Conservation (phyloP, 108 stramenopile species). For the Bacterosira constricta region DNA sequence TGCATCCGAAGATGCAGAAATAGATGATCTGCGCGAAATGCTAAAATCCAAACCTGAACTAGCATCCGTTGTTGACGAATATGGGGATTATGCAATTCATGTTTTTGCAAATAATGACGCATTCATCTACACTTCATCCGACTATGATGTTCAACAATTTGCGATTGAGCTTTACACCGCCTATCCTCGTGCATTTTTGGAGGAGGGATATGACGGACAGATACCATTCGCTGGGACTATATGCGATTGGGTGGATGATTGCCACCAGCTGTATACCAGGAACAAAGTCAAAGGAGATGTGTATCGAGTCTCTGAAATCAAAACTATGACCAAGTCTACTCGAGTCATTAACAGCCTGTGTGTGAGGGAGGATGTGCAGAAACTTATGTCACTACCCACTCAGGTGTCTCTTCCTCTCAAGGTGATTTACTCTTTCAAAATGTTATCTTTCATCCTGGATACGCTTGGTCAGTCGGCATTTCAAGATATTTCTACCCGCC, state of each 20-base stretch:
- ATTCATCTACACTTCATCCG: constrained; percentile 9
- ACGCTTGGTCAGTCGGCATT: not conserved
- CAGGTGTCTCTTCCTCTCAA: constrained; percentile 13
- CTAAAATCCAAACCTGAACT: constrained; percentile 8
- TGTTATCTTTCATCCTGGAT: constrained; percentile 19
- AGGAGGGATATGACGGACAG: constrained; percentile 11
- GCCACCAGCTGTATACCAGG: constrained; percentile 20
- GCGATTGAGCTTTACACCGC: constrained; percentile 19
- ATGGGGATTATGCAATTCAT: constrained; percentile 23
- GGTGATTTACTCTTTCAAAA: constrained; percentile 22
- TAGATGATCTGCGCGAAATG: constrained; percentile 12
- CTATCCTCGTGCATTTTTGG: constrained; percentile 16
- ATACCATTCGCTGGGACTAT: constrained; percentile 28
- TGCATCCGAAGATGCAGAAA: constrained; percentile 16
- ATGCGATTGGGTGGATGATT: constrained; percentile 21
- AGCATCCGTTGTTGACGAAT: constrained; percentile 5
- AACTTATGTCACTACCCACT: not conserved
- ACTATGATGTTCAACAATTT: constrained; percentile 11
- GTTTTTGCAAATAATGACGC: constrained; percentile 29
- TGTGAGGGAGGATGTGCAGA: constrained; percentile 24
- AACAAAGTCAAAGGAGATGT: not conserved
- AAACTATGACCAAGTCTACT: constrained; percentile 7
- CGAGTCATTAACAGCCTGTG: constrained; percentile 15
- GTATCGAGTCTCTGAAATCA: constrained; percentile 20
- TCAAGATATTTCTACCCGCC: constrained; percentile 7